Evolutionary conservation across 1,139 yeast genomes (phyloP).

Genomic region (Sporopachydermia cereana): DNA sequence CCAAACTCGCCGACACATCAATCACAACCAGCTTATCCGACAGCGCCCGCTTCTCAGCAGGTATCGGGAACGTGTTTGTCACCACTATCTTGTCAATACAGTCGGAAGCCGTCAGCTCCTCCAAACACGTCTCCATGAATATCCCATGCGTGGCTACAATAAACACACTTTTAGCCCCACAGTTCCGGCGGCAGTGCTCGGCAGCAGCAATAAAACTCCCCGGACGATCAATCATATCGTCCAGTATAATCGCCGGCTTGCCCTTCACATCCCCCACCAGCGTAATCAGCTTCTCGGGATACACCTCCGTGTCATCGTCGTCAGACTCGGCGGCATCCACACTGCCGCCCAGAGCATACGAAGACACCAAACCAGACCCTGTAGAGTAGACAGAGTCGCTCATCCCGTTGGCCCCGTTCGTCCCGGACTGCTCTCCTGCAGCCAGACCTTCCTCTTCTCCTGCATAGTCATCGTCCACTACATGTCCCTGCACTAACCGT

Average conservation of each 20-base stretch:
- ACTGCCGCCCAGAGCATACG: constrained; percentile 68
- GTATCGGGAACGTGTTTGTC: constrained; percentile 91
- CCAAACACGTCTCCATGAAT: constrained; percentile 78
- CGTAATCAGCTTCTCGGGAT: constrained; percentile 83
- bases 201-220: constrained; percentile 94
- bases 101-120: constrained; percentile 60
- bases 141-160: constrained; percentile 94
- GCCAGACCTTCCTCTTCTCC: constrained; percentile 17
- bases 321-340: constrained; percentile 75
- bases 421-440: constrained; percentile 12
- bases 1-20: constrained; percentile 89
- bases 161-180: constrained; percentile 89
- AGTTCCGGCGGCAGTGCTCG: constrained; percentile 85
- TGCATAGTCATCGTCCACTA: constrained; percentile 75
- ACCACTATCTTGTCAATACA: constrained; percentile 83
- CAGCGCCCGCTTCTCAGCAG: constrained; percentile 42
- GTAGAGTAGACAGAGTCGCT: constrained; percentile 11
- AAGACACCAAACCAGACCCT: constrained; percentile 16
- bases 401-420: constrained; percentile 12
- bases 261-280: constrained; percentile 91
- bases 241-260: constrained; percentile 85
- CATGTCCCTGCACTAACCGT: constrained; percentile 92
- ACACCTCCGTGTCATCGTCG: constrained; percentile 56
- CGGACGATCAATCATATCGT: constrained; percentile 95
- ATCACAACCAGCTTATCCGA: constrained; percentile 68